phyloP scores from a whole-genome alignment of 768 basidiomycete species.

The Russula sp. region DNA sequence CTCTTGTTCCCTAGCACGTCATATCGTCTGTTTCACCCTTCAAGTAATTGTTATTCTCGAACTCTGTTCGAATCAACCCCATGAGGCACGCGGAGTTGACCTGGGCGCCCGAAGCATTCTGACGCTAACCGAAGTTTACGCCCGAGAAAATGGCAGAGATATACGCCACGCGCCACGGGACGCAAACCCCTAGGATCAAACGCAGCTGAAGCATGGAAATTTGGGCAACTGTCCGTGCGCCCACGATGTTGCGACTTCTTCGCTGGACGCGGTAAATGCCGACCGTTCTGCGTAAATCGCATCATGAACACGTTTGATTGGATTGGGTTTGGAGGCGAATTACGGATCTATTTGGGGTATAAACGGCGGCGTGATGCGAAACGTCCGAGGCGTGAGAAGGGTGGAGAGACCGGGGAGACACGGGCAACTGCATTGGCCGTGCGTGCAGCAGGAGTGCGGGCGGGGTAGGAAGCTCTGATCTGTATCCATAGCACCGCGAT shows the following conservation, averaged over 20 bases:
- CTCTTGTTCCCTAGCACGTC: conserved; percentile 10
- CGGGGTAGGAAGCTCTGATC: not conserved
- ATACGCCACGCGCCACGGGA: conserved; percentile 4
- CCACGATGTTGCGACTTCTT: conserved; percentile 3
- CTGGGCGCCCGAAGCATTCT: conserved; percentile 4
- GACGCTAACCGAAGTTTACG: conserved; percentile 3
- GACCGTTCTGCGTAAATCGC: conserved; percentile 11
- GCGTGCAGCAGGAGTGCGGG: not conserved
- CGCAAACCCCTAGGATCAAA: conserved; percentile 11
- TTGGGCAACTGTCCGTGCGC: conserved; percentile 6
- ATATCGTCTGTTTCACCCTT: conserved; percentile 6
- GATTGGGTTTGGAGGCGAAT: not conserved
- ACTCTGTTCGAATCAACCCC: conserved; percentile 2
- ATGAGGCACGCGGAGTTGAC: conserved; percentile 3
- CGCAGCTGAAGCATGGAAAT: conserved; percentile 11
- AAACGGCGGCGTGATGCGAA: not conserved
- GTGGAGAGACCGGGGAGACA: not conserved
- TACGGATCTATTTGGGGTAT: conserved; percentile 6
- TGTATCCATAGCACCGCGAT: not conserved
- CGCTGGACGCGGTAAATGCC: conserved; percentile 6
- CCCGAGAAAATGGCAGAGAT: not conserved
- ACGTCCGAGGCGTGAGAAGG: conserved; percentile 9
- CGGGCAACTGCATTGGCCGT: not conserved
- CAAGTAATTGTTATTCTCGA: conserved; percentile 17
- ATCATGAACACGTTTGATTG: conserved; percentile 16